Conservation (phyloP, 176 grass and related monocot genomes). For the Pontederia crassipes region DNA sequence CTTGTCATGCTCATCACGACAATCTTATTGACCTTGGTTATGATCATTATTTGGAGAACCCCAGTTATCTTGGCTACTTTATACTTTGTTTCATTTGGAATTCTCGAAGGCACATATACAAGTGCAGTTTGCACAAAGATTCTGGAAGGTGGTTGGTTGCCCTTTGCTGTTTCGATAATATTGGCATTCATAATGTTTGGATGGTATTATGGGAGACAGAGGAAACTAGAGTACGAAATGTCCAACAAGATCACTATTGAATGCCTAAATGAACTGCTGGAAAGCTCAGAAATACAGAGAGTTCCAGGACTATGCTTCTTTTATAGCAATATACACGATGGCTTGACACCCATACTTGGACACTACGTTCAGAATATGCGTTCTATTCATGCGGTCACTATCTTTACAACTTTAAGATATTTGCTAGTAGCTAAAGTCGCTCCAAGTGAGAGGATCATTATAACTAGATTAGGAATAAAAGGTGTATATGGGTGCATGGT, state of each 20-base stretch:
- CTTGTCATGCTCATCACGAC: conserved; percentile 89
- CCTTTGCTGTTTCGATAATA: conserved; percentile 56
- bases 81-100: conserved; percentile 44
- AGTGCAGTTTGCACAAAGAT: conserved; percentile 69
- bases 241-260: conserved; percentile 57
- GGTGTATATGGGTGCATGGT: conserved; percentile 58
- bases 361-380: conserved; percentile 75
- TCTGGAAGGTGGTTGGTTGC: conserved; percentile 67
- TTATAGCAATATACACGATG: conserved; percentile 74
- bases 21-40: conserved; percentile 65
- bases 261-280: conserved; percentile 40
- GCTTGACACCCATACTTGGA: conserved; percentile 48
- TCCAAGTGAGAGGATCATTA: conserved; percentile 41
- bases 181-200: conserved; percentile 68
- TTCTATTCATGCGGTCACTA: conserved; percentile 46
- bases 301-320: conserved; percentile 72
- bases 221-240: conserved; percentile 58
- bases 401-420: conserved; percentile 56
- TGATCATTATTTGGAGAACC: conserved; percentile 72
- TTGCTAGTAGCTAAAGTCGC: conserved; percentile 60
- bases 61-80: conserved; percentile 27
- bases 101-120: conserved; percentile 59
- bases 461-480: conserved; percentile 30
- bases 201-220: conserved; percentile 74
- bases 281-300: conserved; percentile 47